Base-by-base conservation (phyloP, 306 rosid species). In the Cicer pinnatifidum region DNA sequence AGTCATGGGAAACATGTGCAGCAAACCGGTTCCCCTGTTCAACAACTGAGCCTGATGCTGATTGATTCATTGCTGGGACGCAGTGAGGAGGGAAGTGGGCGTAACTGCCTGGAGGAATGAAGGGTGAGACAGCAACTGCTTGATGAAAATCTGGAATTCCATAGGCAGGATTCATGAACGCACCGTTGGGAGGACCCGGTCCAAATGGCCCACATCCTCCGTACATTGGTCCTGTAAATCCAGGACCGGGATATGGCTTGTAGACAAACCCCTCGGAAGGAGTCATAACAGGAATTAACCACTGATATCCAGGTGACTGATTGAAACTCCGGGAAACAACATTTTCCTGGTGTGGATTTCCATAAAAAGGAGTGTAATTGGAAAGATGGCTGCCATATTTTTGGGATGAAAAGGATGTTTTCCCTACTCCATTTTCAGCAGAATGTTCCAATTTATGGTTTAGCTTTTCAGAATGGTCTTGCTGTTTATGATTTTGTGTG, bases 191-290 rank as follows among this genome's bases (percentile, higher is more conserved):
- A 44, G 90, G 83, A 80, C 75, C 44, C 44, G 87, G 76, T 50
- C 84, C 83, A 67, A 77, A 88, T 8, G 93, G 93, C 65, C 88
- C 93, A 60, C 57, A 80, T 76, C 91, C 92, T 81, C 89, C 97
- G 75, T 78, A 83, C 63, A 8, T 80, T 12, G 84, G 16, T 81
- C 90, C 93, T n/a, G 79, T 13, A 48, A 71, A 83, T 75, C 87
- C 94, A 46, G 93, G 96, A 15, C 79, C 95, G 3, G 84, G 79
- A 76, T 87, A 95, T 13, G 99, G 99, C 89, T 94, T 94, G 83
- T 87, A 95, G 38, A 95, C 74, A 17, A 95, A 97, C 75, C 97
- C 99, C 77, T 95, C 97, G 3, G 97, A 82, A 50, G 97, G 91
- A 75, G 97, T 79, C 97, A 90, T 85, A 12, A 91, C 96, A 53